These are phyloP conservation scores for Claviceps sorghi DNA, from an alignment of 2,329 filamentous ascomycete species.

Conservation along the genomic window DNA sequence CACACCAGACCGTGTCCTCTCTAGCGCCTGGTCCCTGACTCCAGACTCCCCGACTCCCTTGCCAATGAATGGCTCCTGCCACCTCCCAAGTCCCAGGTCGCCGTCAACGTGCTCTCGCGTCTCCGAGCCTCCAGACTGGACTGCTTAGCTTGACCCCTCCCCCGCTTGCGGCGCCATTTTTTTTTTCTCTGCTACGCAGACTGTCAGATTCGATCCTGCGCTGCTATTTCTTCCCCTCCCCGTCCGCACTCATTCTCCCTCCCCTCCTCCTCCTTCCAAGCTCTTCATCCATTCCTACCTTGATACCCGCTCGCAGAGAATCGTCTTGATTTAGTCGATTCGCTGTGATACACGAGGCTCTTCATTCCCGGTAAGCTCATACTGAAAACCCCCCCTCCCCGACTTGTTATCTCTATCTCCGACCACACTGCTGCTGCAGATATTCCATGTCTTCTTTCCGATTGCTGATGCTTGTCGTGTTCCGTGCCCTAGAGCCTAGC, in stretches of 20 bases:
- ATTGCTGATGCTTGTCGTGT: not conserved
- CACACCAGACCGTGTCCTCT: too few species aligned
- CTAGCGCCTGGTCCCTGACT: too few species aligned
- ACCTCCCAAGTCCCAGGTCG: not conserved
- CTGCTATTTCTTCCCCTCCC: constrained; percentile 10
- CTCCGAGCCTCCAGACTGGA: not conserved
- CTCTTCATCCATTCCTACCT: constrained; percentile 1
- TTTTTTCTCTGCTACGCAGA: constrained; percentile 6
- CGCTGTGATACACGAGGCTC: constrained; percentile 7
- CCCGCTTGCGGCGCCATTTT: constrained; percentile 21
- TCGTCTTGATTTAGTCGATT: constrained; percentile 3
- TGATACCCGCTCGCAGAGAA: constrained; percentile 1
- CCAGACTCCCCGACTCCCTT: too few species aligned
- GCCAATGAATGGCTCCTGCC: not conserved
- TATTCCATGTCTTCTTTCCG: not conserved
- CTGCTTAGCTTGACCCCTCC: constrained; percentile 7
- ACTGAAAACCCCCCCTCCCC: not conserved
- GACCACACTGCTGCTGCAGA: not conserved
- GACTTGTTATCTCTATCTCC: not conserved
- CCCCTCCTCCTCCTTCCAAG: constrained; percentile 5
- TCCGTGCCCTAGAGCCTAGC: constrained; percentile 2
- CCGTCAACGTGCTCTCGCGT: not conserved
- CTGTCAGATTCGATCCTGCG: constrained; percentile 4
- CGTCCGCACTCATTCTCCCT: constrained; percentile 8
- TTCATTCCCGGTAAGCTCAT: constrained; percentile 2